Base-by-base conservation (phyloP, 2,329 filamentous ascomycete species). In the Pseudogymnoascus sp. region DNA sequence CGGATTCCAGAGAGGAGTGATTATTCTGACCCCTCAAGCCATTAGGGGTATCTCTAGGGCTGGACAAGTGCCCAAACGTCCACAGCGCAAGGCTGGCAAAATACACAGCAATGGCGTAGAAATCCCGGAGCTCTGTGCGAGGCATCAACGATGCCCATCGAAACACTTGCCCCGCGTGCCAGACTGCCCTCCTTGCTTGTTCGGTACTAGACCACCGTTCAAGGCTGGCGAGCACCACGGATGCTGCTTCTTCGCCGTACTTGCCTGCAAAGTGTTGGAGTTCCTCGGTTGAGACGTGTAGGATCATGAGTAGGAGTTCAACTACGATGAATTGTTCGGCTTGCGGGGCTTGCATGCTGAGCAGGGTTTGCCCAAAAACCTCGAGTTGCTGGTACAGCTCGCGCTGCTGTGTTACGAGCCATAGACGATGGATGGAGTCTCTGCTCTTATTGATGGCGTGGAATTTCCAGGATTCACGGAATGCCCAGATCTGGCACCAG, bases 31-130 rank as follows among this genome's bases (percentile, higher is more conserved):
- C 66, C 70, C 26, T 22, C 74, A 19, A 76, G 6, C 41, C 78
- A 46, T 46, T 14, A 26, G 41, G 12, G 22, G 24, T 14, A 5
- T 2, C 6, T 46, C 26, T 28, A 1, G 41, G 26, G 22, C 5
- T 26, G 14, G 41, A 46, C 5, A 87, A 78, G 0, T 89, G 82
- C 0, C 87, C 86, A 67, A 88, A 90, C 0, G 83, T 82, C 89
- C 89, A 91, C 38, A 91, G 76, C 0, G 84, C 83, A 4, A 91
- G 77, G 12, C 82, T 81, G 4, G 86, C 87, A 70, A 90, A 46
- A 46, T 46, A 46, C 22, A 46, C 41, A 26, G 41, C 41, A 12
- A 46, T 46, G 19, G 41, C 41, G 22, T 46, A 46, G 19, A 46
- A 46, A 46, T 46, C 41, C 41, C 41, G 41, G 2, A 46, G 41